Percentiles rank a stretch among this genome's conserved stretches.
Evolutionary conservation across 805 yeast genomes (phyloP).

Genomic region (Candida suzukii): DNA sequence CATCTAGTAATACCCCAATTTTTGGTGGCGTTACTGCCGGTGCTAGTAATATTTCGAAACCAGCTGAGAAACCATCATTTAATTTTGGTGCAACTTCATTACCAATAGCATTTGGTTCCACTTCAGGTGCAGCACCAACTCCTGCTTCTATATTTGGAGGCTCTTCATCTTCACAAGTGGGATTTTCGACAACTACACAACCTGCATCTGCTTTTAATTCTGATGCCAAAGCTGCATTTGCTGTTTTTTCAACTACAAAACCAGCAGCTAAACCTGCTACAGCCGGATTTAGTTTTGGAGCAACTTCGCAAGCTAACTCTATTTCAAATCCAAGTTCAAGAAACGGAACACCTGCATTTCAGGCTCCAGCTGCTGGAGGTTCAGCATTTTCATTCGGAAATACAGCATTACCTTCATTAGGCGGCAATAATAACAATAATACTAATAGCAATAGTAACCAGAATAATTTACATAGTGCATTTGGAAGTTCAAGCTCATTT

Average conservation of each 20-base stretch:
- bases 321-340: not conserved
- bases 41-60: no score
- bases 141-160: not conserved
- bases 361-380: not conserved
- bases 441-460: no score
- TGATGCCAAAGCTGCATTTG: not conserved
- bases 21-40: no score
- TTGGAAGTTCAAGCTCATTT: not conserved
- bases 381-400: not conserved
- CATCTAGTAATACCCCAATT: not conserved
- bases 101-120: not conserved
- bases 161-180: no score
- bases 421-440: not conserved
- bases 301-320: not conserved
- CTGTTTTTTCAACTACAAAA: not conserved
- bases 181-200: not conserved
- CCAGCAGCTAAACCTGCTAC: not conserved
- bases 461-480: no score
- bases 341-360: not conserved
- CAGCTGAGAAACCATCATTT: not conserved
- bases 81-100: not conserved
- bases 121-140: not conserved
- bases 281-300: not conserved
- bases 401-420: not conserved
- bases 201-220: not conserved